Evolutionary conservation across 371 early-diverging fungal species (phyloP), one percentile per base, ranked within the genome.

Genomic region (Umbelopsis sp.): DNA sequence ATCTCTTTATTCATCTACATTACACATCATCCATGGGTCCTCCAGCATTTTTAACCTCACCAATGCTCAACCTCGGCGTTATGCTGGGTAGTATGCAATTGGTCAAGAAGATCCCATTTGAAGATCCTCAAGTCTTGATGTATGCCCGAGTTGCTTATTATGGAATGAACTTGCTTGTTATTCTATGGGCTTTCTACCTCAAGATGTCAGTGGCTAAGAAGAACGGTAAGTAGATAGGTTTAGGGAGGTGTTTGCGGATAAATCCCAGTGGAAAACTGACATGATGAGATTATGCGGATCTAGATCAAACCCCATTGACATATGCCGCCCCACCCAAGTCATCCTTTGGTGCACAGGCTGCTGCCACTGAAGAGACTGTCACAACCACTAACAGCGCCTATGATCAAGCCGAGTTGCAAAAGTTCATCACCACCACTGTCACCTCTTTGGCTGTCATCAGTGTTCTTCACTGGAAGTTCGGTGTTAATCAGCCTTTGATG

Each of bases 401-500:
- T 75, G 97, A 97, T 80, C 73, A 92, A 41, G 84, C 77, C n/a
- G 92, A 96, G 79, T 71, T 93, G 66, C 79, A 86, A 65, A 89
- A 92, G 74, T 81, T 87, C 65, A 80, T 92, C 65, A 90, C 90
- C 73, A 88, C 90, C 68, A 87, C 87, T 29, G 65, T 86, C 25
- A 87, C 92, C 38, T 89, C 92, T 29, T 72, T 91, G 44, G 83
- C 80, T 57, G 84, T 96, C 70, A 89, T 96, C 75, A 82, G 83
- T 50, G 84, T 91, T 63, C 89, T 96, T 84, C 93, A 96, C 82
- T 92, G 89, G 81, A 89, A 95, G 80, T 96, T 89, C 79, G 92
- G 93, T 57, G 94, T 94, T 71, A 88, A 93, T 69, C 94, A 96
- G 70, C 97, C 97, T 25, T 81, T 97, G 51, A 82, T 96, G 63